phyloP scores from a whole-genome alignment of 805 yeast species.

The Starmerella vaccinii region DNA sequence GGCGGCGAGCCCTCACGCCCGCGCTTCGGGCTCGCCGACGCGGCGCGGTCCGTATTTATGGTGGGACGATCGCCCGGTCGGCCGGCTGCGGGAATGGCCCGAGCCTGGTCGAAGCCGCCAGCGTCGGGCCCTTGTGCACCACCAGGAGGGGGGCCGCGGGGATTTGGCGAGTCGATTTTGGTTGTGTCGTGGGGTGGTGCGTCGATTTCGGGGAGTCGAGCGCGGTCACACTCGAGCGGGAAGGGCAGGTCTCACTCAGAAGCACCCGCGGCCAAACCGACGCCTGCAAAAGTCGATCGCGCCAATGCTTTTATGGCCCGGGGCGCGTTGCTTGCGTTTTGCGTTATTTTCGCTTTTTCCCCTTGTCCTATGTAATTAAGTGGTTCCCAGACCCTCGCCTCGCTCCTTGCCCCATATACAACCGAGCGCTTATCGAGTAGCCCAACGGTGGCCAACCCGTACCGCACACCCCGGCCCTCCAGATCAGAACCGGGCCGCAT shows the following conservation, averaged over 20 bases:
- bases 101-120: not conserved
- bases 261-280: slow-evolving; percentile 3
- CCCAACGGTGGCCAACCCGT: not conserved
- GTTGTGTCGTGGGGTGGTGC: not conserved
- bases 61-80: not conserved
- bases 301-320: not conserved
- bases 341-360: slow-evolving; percentile 7
- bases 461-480: not conserved
- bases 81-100: not conserved
- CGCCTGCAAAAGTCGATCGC: slow-evolving; percentile 4
- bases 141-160: not conserved
- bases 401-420: slow-evolving; percentile 2
- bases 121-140: slow-evolving; percentile 1
- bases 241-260: not conserved
- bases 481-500: not conserved
- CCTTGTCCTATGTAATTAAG: slow-evolving; percentile 1
- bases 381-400: slow-evolving; percentile 1
- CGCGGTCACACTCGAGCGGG: not conserved
- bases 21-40: not conserved
- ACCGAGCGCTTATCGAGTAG: not conserved
- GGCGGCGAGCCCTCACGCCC: not conserved
- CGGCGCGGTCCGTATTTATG: not conserved
- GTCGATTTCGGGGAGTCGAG: not conserved
- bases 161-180: not conserved
- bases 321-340: slow-evolving; percentile 9